These are phyloP conservation scores for Saturnispora sekii DNA, from an alignment of 805 yeast genomes.

Conservation along the genomic window DNA sequence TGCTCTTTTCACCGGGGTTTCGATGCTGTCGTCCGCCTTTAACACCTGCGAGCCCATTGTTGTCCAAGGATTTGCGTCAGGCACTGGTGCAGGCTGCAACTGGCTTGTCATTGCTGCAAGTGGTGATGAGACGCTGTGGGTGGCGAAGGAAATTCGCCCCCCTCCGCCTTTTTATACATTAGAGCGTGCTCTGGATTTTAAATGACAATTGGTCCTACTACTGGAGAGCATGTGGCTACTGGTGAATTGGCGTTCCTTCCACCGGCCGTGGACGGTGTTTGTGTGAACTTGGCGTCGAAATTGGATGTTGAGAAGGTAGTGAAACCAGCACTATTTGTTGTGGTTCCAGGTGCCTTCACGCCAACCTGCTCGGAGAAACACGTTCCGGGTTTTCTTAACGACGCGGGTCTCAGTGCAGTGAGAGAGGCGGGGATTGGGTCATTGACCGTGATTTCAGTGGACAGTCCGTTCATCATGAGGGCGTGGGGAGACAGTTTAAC, in stretches of 20 bases:
- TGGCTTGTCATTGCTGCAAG: background rate
- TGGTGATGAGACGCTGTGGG: background rate
- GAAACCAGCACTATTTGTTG: constrained; percentile 26
- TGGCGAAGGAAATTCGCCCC: background rate
- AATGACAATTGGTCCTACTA: too few species aligned
- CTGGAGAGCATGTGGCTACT: too few species aligned
- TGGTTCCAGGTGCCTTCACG: constrained; percentile 45
- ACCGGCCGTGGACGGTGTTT: constrained; percentile 8
- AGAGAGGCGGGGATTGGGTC: constrained; percentile 32
- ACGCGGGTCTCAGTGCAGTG: constrained; percentile 24
- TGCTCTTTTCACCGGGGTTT: background rate
- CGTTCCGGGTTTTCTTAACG: constrained; percentile 31
- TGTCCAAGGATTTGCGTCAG: constrained; percentile 22
- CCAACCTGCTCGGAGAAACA: constrained; percentile 38
- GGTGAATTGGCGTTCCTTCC: constrained; percentile 3
- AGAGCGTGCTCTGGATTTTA: too few species aligned
- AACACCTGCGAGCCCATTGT: constrained; percentile 1
- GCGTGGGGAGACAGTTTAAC: constrained; percentile 44
- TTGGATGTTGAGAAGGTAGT: background rate
- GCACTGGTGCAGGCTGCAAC: constrained; percentile 24
- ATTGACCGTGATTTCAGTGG: constrained; percentile 31
- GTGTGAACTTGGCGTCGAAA: constrained; percentile 7
- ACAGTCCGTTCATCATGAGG: constrained; percentile 32
- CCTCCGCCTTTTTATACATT: background rate
- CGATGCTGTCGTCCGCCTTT: background rate